Base-by-base conservation (phyloP, 75 land plant species). In the Pinus tabuliformis region DNA sequence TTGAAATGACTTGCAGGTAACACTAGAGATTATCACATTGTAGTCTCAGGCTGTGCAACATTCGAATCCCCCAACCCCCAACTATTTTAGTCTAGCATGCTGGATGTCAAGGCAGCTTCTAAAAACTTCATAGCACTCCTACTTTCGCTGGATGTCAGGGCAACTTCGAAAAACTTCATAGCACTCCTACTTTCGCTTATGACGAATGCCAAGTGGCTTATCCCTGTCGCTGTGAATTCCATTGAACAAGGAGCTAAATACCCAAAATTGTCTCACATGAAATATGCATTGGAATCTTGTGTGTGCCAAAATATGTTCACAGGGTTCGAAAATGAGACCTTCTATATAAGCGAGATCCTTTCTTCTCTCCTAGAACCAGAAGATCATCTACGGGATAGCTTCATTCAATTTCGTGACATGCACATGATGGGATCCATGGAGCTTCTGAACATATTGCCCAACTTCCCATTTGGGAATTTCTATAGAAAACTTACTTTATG, bases 291-390 rank as follows among this genome's bases (percentile, higher is more conserved):
- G 6, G 91, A 92, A 75, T 92, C 93, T 36, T 92, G 86, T 78
- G 81, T 90, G 70, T 76, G 65, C 72, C 82, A 81, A 26, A 81
- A 80, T 45, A 70, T 90, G 64, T 92, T 92, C 79, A 83, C 86
- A 6, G 93, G 93, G 2, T 92, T 92, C 70, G 95, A 90, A 66
- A 87, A 92, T 81, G 95, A 92, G 86, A 84, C 83, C 15, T 92
- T 90, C 89, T 88, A 90, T 81, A 84, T 92, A 75, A 90, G 87
- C 37, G 95, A 91, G 22, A 86, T 88, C 79, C 89, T 92, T 26
- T 72, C 89, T 42, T 90, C 95, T 7, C 83, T 92, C 17, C 78
- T 86, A 58, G 76, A 86, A 45, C 93, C 95, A 3, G 87, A 78
- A 20, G 86, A 90, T 75, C 83, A 78, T 79, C 81, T 89, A 2